phyloP scores from a whole-genome alignment of 2,329 filamentous ascomycete genomes.

The Ceratocystis destructans region DNA sequence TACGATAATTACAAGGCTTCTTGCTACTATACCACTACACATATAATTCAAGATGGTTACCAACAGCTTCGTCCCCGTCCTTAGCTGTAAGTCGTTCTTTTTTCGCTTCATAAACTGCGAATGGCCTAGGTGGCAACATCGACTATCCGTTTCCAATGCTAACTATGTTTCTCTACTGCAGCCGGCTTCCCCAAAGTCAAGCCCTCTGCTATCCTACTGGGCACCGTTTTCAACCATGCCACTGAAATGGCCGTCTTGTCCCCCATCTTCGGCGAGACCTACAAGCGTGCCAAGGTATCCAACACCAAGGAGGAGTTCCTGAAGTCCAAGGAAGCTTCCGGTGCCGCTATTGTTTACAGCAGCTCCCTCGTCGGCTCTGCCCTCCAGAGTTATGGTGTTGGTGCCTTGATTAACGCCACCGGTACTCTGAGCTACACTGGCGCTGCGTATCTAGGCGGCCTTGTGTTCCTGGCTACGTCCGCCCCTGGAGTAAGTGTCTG shows the following conservation, averaged over 20 bases:
- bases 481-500: slow-evolving; percentile 60
- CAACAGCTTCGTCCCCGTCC: slow-evolving; percentile 18
- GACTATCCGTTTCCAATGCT: not conserved
- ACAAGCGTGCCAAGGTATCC: slow-evolving; percentile 78
- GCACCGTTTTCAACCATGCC: slow-evolving; percentile 89
- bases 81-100: slow-evolving; percentile 11
- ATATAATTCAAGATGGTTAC: slow-evolving; percentile 16
- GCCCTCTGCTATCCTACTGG: slow-evolving; percentile 93
- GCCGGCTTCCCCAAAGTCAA: slow-evolving; percentile 61
- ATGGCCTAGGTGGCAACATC: not conserved
- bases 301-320: slow-evolving; percentile 96
- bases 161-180: slow-evolving; percentile 13
- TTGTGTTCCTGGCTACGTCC: slow-evolving; percentile 85
- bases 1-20: not conserved
- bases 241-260: slow-evolving; percentile 75
- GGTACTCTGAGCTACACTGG: slow-evolving; percentile 95
- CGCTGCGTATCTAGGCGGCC: slow-evolving; percentile 75
- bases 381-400: slow-evolving; percentile 79
- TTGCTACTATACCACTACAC: not conserved
- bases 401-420: slow-evolving; percentile 83
- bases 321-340: slow-evolving; percentile 80
- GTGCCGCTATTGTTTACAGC: slow-evolving; percentile 78
- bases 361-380: slow-evolving; percentile 80
- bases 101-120: not conserved
- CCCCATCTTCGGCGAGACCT: slow-evolving; percentile 86